Conservation (phyloP, 106 monocot species). For the Dioscorea dumetorum region DNA sequence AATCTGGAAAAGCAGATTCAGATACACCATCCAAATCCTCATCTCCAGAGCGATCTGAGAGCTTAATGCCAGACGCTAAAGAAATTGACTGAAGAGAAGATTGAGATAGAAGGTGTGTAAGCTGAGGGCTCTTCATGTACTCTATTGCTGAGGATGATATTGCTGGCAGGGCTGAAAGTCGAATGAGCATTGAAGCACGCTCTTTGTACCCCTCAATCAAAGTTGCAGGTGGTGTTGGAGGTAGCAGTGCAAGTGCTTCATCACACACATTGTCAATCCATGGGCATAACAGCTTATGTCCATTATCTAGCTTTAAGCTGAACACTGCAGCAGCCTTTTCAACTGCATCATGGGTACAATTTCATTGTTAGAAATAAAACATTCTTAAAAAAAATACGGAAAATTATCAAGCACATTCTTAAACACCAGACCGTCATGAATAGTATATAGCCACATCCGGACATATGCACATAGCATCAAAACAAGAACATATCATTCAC, state of each 20-base stretch:
- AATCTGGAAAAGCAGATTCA: slow-evolving; percentile 19
- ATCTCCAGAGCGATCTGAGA: slow-evolving; percentile 28
- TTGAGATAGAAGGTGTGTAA: slow-evolving; percentile 50
- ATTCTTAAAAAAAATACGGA: too few species aligned
- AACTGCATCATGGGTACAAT: slow-evolving; percentile 37
- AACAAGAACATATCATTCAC: too few species aligned
- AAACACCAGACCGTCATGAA: too few species aligned
- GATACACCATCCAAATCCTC: slow-evolving; percentile 20
- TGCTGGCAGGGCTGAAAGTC: slow-evolving; percentile 60
- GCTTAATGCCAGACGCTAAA: slow-evolving; percentile 33
- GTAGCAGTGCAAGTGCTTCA: slow-evolving; percentile 67
- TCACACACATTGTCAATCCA: slow-evolving; percentile 97
- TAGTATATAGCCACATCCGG: too few species aligned
- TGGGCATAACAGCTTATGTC: slow-evolving; percentile 86
- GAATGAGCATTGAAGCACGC: slow-evolving; percentile 31
- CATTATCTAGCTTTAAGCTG: slow-evolving; percentile 88
- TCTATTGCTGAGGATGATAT: slow-evolving; percentile 60
- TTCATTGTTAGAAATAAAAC: too few species aligned
- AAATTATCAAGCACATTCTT: too few species aligned
- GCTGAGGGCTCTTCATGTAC: slow-evolving; percentile 46
- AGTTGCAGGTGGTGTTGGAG: slow-evolving; percentile 54
- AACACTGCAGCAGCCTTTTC: slow-evolving; percentile 96
- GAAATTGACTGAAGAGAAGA: slow-evolving; percentile 18
- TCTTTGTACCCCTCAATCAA: slow-evolving; percentile 63
- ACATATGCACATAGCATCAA: too few species aligned